These are phyloP conservation scores for Bacterosira constricta DNA, from an alignment of 108 stramenopile genomes.

Conservation along the genomic window DNA sequence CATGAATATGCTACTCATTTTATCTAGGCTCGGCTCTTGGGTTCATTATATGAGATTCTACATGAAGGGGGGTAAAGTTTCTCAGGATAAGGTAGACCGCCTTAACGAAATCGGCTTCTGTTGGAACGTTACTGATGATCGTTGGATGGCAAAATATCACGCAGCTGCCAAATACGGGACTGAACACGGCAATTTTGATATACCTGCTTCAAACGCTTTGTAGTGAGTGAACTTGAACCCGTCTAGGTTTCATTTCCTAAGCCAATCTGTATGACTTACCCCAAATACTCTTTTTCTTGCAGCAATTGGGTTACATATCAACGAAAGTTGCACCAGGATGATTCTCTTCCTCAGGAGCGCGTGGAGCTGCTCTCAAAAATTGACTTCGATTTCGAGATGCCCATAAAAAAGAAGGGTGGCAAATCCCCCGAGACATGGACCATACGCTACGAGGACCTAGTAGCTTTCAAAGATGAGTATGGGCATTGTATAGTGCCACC, in stretches of 20 bases:
- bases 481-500: background rate
- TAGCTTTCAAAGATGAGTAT: background rate
- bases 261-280: too few relatives aligned
- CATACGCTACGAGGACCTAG: background rate
- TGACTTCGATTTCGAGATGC: too few relatives aligned
- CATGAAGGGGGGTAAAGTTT: background rate
- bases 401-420: too few relatives aligned
- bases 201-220: background rate
- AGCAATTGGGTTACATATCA: too few relatives aligned
- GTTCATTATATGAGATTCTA: slow-evolving; percentile 17
- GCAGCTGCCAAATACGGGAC: background rate
- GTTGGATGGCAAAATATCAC: background rate
- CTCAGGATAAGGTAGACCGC: background rate
- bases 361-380: too few relatives aligned
- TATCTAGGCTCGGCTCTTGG: slow-evolving; percentile 12
- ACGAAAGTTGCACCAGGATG: too few relatives aligned
- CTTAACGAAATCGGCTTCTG: slow-evolving; percentile 16
- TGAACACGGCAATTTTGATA: slow-evolving; percentile 1
- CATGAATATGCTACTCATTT: background rate
- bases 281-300: too few relatives aligned
- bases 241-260: too few relatives aligned
- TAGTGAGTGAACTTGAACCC: too few relatives aligned
- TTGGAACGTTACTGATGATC: background rate
- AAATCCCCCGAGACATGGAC: too few relatives aligned
- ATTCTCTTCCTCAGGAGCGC: too few relatives aligned